Evolutionary conservation across 2,329 filamentous ascomycete species (phyloP), one percentile per base, ranked within the genome.

Genomic region (Fusarium foetens): DNA sequence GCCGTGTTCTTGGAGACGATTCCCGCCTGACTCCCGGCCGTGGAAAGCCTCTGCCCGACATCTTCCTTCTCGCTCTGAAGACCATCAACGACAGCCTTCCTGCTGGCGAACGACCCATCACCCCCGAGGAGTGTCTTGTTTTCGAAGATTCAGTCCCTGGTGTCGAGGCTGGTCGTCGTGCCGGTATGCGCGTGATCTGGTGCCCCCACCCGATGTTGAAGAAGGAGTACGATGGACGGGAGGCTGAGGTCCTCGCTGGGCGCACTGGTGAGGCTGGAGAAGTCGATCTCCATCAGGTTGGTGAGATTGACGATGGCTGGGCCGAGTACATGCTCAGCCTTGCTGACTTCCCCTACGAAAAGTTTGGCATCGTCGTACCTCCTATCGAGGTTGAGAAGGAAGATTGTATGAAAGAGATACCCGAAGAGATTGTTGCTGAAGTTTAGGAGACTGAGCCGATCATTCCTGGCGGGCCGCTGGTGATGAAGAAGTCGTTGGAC

Each of bases 91-190:
- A 89, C 46, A 89, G 90, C 21, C 85, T 97, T 11, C 84, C 85
- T 1, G 83, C 86, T 7, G 90, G 89, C 42, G 90, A 92, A 57
- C 84, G 87, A 72, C 84, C 88, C 66, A 91, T 99, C 70, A 86
- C 80, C 59, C 94, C 94, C 0, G 92, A 93, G 74, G 95, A 98
- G 82, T 98, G 96, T 79, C 86, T 99, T 21, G 96, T 98, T 0
- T 98, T 99, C 77, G 96, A 99, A 83, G 96, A 99, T 81, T 94
- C 92, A 49, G 95, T 98, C 3, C 94, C 94, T 0, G 96, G 96
- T 8, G 94, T 98, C 6, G 96, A 99, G 83, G 90, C 94, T 5
- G 96, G 94, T 8, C 86, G 96, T 58, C 89, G 96, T 73, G 96
- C 96, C 0, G 95, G 95, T 0, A 98, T 98, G 95, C 90, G 95